phyloP scores from a whole-genome alignment of 2,329 filamentous ascomycete species.

The Fusarium pilosicola region DNA sequence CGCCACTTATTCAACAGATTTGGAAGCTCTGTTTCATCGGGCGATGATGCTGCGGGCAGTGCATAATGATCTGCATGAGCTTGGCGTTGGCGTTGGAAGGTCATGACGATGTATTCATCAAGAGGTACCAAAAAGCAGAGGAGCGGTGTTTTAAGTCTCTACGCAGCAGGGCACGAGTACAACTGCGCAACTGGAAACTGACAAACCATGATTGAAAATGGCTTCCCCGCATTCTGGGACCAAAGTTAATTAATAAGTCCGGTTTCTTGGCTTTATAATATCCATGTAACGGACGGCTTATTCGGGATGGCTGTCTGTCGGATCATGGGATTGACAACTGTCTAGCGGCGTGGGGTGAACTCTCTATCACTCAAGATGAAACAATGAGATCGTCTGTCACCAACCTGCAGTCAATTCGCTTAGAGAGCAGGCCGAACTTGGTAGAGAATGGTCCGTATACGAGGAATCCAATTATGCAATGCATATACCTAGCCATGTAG shows the following conservation, averaged over 20 bases:
- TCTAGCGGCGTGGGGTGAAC: conserved; percentile 27
- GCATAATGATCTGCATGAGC: conserved; percentile 40
- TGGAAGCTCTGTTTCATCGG: conserved; percentile 2
- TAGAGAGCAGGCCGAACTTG: background rate
- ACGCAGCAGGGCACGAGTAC: too few relatives aligned
- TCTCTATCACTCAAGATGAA: conserved; percentile 5
- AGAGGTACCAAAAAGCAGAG: background rate
- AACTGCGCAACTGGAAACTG: background rate
- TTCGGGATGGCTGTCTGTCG: conserved; percentile 17
- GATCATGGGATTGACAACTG: conserved; percentile 37
- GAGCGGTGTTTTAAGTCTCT: background rate
- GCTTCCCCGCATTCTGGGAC: conserved; percentile 16
- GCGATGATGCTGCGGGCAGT: conserved; percentile 16
- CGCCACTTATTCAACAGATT: conserved; percentile 25
- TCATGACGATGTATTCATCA: background rate
- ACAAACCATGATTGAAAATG: background rate
- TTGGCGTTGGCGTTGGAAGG: conserved; percentile 7
- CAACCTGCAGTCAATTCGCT: background rate
- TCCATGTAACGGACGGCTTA: background rate
- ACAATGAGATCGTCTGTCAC: background rate
- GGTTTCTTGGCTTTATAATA: conserved; percentile 11
- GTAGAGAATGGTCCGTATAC: background rate
- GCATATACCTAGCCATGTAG: background rate
- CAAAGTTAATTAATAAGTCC: conserved; percentile 13
- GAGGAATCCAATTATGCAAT: background rate